Percentiles rank a stretch among this genome's conserved stretches.
These are phyloP conservation scores for Pyracantha coccinea DNA, from an alignment of 331 rosid genomes.

Conservation along the genomic window DNA sequence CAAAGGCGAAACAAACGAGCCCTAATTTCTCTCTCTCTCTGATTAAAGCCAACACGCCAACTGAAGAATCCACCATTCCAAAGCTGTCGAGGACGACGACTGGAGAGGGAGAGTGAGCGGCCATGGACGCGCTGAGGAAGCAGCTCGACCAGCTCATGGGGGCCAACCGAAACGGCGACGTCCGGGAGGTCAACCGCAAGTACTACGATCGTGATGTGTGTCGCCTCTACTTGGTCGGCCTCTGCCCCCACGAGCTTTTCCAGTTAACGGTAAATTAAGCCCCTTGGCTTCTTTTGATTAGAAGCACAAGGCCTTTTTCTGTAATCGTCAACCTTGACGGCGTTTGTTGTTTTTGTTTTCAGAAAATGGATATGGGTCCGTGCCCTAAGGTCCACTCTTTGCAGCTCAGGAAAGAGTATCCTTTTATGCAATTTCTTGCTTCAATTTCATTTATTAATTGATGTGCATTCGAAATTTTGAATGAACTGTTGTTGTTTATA, in stretches of 20 bases:
- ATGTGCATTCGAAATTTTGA: neutral
- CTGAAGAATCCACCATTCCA: neutral
- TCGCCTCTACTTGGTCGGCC: conserved; percentile 93
- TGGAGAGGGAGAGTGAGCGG: neutral
- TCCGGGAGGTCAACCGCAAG: conserved; percentile 92
- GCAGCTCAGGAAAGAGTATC: conserved; percentile 99
- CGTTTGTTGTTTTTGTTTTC: conserved; percentile 13
- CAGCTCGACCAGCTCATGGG: conserved; percentile 99
- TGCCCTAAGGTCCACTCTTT: conserved; percentile 97
- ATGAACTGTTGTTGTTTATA: neutral
- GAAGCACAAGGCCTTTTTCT: neutral
- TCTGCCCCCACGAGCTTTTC: conserved; percentile 97
- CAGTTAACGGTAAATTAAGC: conserved; percentile 65
- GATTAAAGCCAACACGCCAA: neutral
- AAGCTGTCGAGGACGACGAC: neutral
- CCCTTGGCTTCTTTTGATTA: neutral
- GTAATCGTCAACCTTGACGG: neutral
- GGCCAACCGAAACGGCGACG: conserved; percentile 98
- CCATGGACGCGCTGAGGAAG: conserved; percentile 94
- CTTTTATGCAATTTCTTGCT: conserved; percentile 18
- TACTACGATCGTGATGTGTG: conserved; percentile 96
- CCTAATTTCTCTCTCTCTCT: neutral
- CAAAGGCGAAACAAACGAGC: neutral
- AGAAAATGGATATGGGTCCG: conserved; percentile 99
- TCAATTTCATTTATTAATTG: neutral